Evolutionary conservation across 2,329 filamentous ascomycete species (phyloP).

Genomic region (Pseudogymnoascus verrucosus): DNA sequence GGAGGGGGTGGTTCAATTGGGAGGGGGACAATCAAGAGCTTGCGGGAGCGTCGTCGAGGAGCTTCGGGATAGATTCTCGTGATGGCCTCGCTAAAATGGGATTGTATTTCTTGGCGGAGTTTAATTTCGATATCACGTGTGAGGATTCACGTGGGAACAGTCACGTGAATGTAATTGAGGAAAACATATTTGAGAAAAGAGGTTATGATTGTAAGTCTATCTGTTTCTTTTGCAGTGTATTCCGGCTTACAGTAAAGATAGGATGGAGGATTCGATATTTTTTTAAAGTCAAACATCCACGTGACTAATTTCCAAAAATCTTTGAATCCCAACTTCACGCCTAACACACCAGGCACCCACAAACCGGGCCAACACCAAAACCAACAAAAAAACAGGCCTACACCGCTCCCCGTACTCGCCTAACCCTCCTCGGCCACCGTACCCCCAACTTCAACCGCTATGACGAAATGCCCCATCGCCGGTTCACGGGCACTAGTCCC

Average conservation of each 20-base stretch:
- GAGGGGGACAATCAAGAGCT: conserved; percentile 17
- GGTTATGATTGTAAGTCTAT: not conserved
- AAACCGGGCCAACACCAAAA: too few relatives aligned
- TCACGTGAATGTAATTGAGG: not conserved
- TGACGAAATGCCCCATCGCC: too few relatives aligned
- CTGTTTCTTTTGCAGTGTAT: not conserved
- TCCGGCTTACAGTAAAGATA: not conserved
- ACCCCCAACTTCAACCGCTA: not conserved
- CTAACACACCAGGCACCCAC: not conserved
- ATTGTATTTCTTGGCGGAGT: not conserved
- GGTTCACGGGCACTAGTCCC: too few relatives aligned
- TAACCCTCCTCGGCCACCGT: not conserved
- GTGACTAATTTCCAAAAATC: too few relatives aligned
- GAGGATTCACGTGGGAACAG: too few relatives aligned
- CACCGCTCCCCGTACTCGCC: not conserved
- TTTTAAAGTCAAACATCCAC: too few relatives aligned
- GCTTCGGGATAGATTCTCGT: not conserved
- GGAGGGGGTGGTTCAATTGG: conserved; percentile 29
- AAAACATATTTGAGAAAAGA: not conserved
- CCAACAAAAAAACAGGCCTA: too few relatives aligned
- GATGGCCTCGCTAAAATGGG: not conserved
- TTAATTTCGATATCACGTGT: not conserved
- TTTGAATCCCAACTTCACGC: too few relatives aligned
- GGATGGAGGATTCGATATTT: not conserved
- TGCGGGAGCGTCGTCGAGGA: not conserved